phyloP scores from a whole-genome alignment of 1,284 basidiomycete species.

The Pholiota adiposa region DNA sequence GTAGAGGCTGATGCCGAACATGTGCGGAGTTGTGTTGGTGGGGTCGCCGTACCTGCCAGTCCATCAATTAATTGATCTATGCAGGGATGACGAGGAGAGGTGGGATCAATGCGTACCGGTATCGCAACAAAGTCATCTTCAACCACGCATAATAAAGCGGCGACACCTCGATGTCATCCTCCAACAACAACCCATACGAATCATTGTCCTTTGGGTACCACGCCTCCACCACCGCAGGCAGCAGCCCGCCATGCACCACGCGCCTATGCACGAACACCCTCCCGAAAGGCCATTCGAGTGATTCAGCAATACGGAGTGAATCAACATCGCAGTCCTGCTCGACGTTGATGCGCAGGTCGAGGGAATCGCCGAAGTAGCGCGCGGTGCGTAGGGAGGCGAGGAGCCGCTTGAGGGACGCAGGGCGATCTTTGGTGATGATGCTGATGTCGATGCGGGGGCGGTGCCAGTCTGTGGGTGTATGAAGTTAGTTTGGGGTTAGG shows the following conservation, averaged over 20 bases:
- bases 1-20: constrained; percentile 84
- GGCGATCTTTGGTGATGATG: constrained; percentile 78
- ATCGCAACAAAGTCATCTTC: constrained; percentile 75
- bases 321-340: constrained; percentile 73
- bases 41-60: constrained; percentile 55
- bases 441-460: constrained; percentile 66
- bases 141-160: constrained; percentile 84
- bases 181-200: constrained; percentile 77
- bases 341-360: constrained; percentile 69
- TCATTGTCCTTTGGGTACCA: constrained; percentile 81
- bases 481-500: not conserved
- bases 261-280: constrained; percentile 66
- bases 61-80: not conserved
- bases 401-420: constrained; percentile 70
- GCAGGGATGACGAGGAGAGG: not conserved
- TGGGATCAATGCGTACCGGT: constrained; percentile 69
- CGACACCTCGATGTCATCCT: constrained; percentile 85
- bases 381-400: constrained; percentile 63
- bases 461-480: constrained; percentile 65
- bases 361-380: constrained; percentile 69
- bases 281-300: constrained; percentile 65
- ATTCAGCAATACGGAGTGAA: constrained; percentile 57
- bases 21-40: constrained; percentile 41
- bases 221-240: constrained; percentile 82
- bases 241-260: constrained; percentile 73